These are phyloP conservation scores for Pseudisothecium myosuroides DNA, from an alignment of 225 moss, liverwort and hornwort species.

Conservation along the genomic window DNA sequence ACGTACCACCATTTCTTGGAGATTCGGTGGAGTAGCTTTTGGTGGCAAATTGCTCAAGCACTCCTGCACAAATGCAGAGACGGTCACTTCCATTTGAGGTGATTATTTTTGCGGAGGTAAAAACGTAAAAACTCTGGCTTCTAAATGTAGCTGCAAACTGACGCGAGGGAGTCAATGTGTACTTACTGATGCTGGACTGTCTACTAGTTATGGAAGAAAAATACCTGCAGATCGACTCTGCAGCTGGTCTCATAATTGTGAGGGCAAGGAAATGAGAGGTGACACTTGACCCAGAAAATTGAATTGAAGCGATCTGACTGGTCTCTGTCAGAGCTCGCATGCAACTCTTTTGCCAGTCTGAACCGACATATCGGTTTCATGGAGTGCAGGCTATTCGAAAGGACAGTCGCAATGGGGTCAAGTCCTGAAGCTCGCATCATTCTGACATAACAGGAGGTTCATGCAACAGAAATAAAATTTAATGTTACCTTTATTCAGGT, in stretches of 20 bases:
- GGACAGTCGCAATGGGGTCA: constrained; percentile 12
- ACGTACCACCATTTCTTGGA: not conserved
- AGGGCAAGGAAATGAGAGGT: not conserved
- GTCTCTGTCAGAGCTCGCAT: not conserved
- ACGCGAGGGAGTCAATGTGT: not conserved
- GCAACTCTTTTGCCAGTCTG: not conserved
- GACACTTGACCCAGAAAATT: not conserved
- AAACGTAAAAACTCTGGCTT: not conserved
- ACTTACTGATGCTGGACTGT: not conserved
- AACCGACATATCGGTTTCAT: constrained; percentile 4
- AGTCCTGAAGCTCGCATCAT: not conserved
- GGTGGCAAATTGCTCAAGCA: not conserved
- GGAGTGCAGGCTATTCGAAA: not conserved
- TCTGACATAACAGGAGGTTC: not conserved
- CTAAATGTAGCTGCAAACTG: not conserved
- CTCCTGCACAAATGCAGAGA: not conserved
- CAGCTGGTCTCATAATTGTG: not conserved
- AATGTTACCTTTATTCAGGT: not conserved
- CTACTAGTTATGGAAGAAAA: not conserved
- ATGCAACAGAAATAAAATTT: not conserved
- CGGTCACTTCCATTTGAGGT: not conserved
- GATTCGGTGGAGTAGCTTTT: not conserved
- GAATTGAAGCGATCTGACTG: not conserved
- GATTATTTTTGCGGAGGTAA: not conserved
- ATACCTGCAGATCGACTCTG: not conserved